These are phyloP conservation scores for Stellera chamaejasme DNA, from an alignment of 345 rosid genomes.

Conservation along the genomic window DNA sequence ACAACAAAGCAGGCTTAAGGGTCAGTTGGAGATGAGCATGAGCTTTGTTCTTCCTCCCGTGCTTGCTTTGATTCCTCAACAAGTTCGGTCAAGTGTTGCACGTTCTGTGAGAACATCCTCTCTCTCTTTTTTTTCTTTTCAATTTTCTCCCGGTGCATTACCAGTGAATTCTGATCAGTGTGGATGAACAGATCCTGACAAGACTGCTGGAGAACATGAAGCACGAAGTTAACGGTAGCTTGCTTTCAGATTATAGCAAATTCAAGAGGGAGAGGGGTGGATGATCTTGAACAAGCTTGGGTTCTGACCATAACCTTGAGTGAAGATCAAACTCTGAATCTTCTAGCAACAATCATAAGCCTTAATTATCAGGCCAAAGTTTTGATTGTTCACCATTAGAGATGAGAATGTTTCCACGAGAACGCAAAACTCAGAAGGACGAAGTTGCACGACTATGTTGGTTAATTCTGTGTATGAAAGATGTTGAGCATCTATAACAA, in stretches of 20 bases:
- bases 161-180: neutral
- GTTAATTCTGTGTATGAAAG: too few species aligned
- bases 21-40: slow-evolving; percentile 66
- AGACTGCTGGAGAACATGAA: slow-evolving; percentile 74
- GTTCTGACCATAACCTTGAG: too few species aligned
- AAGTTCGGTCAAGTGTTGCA: slow-evolving; percentile 50
- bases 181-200: slow-evolving; percentile 41
- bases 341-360: too few species aligned
- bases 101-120: slow-evolving; percentile 37
- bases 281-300: neutral
- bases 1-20: slow-evolving; percentile 47
- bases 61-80: slow-evolving; percentile 58
- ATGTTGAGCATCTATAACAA: too few species aligned
- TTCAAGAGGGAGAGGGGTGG: slow-evolving; percentile 43
- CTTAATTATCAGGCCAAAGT: too few species aligned
- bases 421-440: neutral
- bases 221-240: slow-evolving; percentile 63
- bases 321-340: too few species aligned
- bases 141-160: neutral
- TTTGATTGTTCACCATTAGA: too few species aligned
- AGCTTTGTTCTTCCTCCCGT: slow-evolving; percentile 74
- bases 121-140: neutral
- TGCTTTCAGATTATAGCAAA: slow-evolving; percentile 67
- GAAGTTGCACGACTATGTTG: too few species aligned
- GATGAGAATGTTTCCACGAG: too few species aligned